These are phyloP conservation scores for Penicillium arizonense DNA, from an alignment of 495 filamentous ascomycete species.

Conservation along the genomic window DNA sequence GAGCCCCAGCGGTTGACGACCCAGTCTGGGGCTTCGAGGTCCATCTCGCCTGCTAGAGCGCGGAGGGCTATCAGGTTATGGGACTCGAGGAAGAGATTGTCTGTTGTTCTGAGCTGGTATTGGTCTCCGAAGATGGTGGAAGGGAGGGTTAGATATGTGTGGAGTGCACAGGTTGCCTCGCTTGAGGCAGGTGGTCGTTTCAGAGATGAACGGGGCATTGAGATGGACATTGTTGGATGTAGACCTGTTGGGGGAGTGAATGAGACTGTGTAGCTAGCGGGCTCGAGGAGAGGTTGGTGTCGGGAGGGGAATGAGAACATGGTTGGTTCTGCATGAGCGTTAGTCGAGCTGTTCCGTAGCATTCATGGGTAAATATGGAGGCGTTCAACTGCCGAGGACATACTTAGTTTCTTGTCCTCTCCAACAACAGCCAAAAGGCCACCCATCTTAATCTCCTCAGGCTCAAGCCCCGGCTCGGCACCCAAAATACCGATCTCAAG, in stretches of 20 bases:
- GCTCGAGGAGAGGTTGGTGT: conserved; percentile 60
- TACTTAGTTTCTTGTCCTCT: conserved; percentile 67
- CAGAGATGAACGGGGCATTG: conserved; percentile 34
- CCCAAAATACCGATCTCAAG: conserved; percentile 85
- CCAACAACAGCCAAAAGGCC: conserved; percentile 80
- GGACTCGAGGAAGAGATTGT: conserved; percentile 68
- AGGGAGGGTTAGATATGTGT: conserved; percentile 88
- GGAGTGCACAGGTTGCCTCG: conserved; percentile 61
- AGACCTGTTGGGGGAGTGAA: conserved; percentile 77
- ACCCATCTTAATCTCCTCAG: conserved; percentile 71
- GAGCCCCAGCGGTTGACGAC: conserved; percentile 76
- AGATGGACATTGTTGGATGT: conserved; percentile 76
- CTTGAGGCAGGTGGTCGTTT: conserved; percentile 31
- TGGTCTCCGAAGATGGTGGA: conserved; percentile 79
- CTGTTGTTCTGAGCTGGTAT: conserved; percentile 69
- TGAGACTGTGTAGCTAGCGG: conserved; percentile 41
- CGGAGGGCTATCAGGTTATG: conserved; percentile 71
- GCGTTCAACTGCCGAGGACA: conserved; percentile 14
- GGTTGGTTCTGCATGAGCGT: conserved; percentile 54
- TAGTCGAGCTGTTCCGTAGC: neutral
- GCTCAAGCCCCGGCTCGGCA: conserved; percentile 59
- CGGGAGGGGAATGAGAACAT: conserved; percentile 90
- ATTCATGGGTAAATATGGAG: neutral
- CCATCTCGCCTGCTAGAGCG: conserved; percentile 73
- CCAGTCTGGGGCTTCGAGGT: conserved; percentile 92